A percentile compares a stretch with the other conserved stretches of the same genome.
phyloP scores from a whole-genome alignment of 306 rosid species.

The Leucaena leucocephala region DNA sequence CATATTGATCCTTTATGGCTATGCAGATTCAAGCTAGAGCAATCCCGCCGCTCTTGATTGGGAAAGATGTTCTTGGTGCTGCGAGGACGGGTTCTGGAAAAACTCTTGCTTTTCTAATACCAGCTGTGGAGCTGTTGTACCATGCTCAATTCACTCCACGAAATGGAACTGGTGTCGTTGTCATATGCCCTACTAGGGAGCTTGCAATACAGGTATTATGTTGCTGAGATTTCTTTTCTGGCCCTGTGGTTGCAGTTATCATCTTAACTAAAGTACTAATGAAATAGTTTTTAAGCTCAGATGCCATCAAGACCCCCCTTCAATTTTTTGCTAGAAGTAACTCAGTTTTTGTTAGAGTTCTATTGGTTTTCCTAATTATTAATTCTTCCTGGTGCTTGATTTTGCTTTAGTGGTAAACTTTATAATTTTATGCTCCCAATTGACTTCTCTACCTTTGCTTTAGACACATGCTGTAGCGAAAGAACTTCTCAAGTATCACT shows the following conservation, averaged over 20 bases:
- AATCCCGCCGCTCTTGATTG: slow-evolving; percentile 68
- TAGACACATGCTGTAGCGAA: slow-evolving; percentile 90
- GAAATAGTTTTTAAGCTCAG: neutral
- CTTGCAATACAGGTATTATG: slow-evolving; percentile 86
- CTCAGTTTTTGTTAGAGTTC: neutral
- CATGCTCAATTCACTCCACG: slow-evolving; percentile 62
- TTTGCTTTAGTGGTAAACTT: neutral
- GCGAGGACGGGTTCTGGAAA: slow-evolving; percentile 95
- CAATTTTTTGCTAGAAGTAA: neutral
- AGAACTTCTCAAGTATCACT: slow-evolving; percentile 88
- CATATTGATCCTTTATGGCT: slow-evolving; percentile 21
- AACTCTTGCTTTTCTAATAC: slow-evolving; percentile 90
- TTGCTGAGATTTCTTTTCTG: neutral
- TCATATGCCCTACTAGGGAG: slow-evolving; percentile 94
- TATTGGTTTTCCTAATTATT: neutral
- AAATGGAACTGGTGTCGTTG: slow-evolving; percentile 78
- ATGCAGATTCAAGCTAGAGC: slow-evolving; percentile 86
- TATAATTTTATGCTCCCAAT: neutral
- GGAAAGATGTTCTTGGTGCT: slow-evolving; percentile 31
- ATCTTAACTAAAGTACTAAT: neutral
- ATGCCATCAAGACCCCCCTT: neutral
- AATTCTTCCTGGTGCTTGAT: neutral
- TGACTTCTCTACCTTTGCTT: slow-evolving; percentile 25
- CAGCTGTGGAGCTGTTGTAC: slow-evolving; percentile 80
- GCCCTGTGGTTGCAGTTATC: neutral